These are phyloP conservation scores for Fragilaria radians DNA, from an alignment of 108 stramenopile species.

Conservation along the genomic window DNA sequence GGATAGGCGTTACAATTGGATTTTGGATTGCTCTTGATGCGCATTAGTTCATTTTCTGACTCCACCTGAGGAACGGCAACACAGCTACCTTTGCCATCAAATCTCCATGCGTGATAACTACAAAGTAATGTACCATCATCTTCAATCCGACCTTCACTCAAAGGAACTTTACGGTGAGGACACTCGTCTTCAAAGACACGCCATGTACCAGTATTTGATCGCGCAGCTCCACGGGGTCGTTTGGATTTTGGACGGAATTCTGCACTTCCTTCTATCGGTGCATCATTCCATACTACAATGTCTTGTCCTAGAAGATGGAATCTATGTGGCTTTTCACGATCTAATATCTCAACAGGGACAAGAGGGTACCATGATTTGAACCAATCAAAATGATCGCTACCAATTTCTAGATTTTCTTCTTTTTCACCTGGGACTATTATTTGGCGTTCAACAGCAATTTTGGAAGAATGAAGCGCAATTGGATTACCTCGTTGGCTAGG, in stretches of 20 bases:
- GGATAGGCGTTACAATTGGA: slow-evolving; percentile 23
- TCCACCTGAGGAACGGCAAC: slow-evolving; percentile 12
- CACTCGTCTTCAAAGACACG: slow-evolving; percentile 41
- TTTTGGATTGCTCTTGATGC: slow-evolving; percentile 20
- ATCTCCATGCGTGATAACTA: slow-evolving; percentile 59
- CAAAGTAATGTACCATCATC: slow-evolving; percentile 44
- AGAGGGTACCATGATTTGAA: slow-evolving; percentile 36
- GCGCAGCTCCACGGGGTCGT: slow-evolving; percentile 8
- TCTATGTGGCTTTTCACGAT: slow-evolving; percentile 25
- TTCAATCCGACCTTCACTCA: slow-evolving; percentile 56
- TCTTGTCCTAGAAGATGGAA: slow-evolving; percentile 27
- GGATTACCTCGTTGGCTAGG: too few species aligned
- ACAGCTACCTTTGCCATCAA: slow-evolving; percentile 27
- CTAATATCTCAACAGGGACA: slow-evolving; percentile 30
- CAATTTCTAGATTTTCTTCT: neutral
- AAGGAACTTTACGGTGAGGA: slow-evolving; percentile 57
- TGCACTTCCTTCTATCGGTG: slow-evolving; percentile 10
- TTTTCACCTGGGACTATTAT: too few species aligned
- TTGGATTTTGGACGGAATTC: slow-evolving; percentile 20
- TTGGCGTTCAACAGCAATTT: too few species aligned
- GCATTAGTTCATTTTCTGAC: slow-evolving; percentile 2
- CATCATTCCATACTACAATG: slow-evolving; percentile 37
- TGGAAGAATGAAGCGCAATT: too few species aligned
- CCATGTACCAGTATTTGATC: slow-evolving; percentile 15
- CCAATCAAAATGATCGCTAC: slow-evolving; percentile 34